Base-by-base conservation (phyloP, 2,329 filamentous ascomycete genomes). In the Fusarium acutatum region DNA sequence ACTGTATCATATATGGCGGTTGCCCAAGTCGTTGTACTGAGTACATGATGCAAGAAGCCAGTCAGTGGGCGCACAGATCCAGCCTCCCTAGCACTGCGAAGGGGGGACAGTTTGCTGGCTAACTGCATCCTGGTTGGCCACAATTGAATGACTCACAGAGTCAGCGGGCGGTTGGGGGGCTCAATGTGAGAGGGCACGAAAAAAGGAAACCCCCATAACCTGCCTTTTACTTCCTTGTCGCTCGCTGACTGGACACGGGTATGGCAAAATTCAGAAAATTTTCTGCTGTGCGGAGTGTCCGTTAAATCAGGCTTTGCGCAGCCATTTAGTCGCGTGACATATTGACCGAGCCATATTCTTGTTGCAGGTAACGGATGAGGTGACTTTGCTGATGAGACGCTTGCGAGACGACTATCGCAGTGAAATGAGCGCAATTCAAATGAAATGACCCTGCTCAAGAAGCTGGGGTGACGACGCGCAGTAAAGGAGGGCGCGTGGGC, bases 41-140 rank as follows among this genome's bases (percentile, higher is more conserved):
- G 69, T 75, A 80, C 77, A 71, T 77, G 64, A 60, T 66, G 46
- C 38, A 63, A 64, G 60, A 70, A 76, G 77, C 80, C 80, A 82
- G 71, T 81, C 72, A 81, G 69, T 74, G 72, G 74, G 75, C 77
- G 79, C 75, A 81, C 79, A 74, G 76, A 74, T 73, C 79, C 70
- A 78, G 77, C 72, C 75, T 78, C 74, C 70, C 69, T 76, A 70
- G 64, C 58, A 64, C 72, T 75, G 67, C 61, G 57, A 75, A 75
- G 56, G 61, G 72, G 72, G 57, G 64, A 71, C 69, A 34, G 44
- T 59, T 64, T 69, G 50, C 44, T 67, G 74, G 72, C 66, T 49
- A 70, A 67, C 59, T 60, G 37, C 62, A 56, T 52, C 54, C 50
- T 78, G 76, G 69, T 78, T 78, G 76, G 76, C 52, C 64, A 70